Evolutionary conservation across 257 asterid genomes (phyloP).

Genomic region (Nicotiana benthamiana): DNA sequence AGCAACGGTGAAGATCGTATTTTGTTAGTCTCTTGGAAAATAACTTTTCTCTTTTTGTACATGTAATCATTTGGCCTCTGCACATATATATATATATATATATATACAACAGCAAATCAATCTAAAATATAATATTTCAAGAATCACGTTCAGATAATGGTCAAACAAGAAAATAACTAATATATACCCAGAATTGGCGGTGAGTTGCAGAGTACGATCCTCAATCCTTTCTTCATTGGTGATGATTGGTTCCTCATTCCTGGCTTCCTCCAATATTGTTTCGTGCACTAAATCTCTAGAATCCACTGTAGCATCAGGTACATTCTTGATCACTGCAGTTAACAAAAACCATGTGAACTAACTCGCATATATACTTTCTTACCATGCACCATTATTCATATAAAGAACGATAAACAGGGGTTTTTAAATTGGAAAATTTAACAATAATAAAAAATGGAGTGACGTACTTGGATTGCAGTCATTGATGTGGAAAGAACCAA

Average conservation of each 20-base stretch:
- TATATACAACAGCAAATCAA: not conserved
- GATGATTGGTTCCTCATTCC: not conserved
- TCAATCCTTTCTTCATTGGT: not conserved
- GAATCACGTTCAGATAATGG: not conserved
- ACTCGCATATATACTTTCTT: not conserved
- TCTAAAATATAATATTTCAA: not conserved
- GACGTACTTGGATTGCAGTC: not conserved
- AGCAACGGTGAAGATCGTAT: not conserved
- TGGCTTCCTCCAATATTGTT: not conserved
- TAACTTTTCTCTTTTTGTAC: not conserved
- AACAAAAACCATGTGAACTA: not conserved
- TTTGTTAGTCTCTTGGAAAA: not conserved
- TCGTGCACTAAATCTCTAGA: not conserved
- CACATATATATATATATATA: not conserved
- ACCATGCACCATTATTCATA: not conserved
- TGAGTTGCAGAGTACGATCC: not conserved
- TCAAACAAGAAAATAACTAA: not conserved
- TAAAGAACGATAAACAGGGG: not conserved
- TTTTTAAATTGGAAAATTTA: not conserved
- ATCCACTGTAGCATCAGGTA: not conserved
- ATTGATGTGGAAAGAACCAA: not conserved
- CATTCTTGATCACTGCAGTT: not conserved
- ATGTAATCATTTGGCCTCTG: not conserved
- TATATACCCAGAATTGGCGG: not conserved
- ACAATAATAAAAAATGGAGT: not conserved